Percentiles rank a stretch among this genome's conserved stretches.
Evolutionary conservation across 495 filamentous ascomycete genomes (phyloP).

Genomic region (Staphylotrichum tortipilum): DNA sequence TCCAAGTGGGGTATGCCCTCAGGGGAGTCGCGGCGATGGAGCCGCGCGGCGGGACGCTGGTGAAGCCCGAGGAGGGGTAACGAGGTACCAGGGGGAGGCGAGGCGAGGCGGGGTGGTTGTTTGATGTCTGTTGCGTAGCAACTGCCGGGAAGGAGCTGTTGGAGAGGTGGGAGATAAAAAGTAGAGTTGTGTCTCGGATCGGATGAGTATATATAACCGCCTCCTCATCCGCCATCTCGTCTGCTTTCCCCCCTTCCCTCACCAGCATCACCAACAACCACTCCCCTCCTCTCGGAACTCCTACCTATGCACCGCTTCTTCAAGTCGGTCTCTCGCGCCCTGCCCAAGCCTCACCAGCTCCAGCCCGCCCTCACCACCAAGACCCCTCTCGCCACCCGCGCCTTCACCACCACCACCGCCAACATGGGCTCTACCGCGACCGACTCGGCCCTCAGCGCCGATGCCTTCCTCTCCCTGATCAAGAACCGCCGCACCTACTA

Average conservation of each 20-base stretch:
- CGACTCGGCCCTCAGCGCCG: constrained; percentile 17
- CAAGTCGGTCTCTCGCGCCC: not conserved
- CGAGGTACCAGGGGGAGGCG: too few species aligned
- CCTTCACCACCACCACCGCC: constrained; percentile 12
- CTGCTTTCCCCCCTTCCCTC: not conserved
- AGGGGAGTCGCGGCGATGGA: not conserved
- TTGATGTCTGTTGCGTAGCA: not conserved
- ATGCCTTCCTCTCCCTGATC: constrained; percentile 44
- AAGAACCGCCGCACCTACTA: constrained; percentile 53
- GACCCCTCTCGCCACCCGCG: constrained; percentile 7
- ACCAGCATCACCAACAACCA: not conserved
- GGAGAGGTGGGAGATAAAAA: not conserved
- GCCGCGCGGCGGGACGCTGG: constrained; percentile 3
- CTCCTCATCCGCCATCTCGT: not conserved
- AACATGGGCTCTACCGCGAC: constrained; percentile 7
- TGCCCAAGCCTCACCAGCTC: not conserved
- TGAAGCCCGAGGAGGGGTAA: too few species aligned
- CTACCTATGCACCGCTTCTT: not conserved
- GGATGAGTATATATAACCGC: not conserved
- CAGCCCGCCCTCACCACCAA: not conserved
- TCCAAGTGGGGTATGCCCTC: not conserved
- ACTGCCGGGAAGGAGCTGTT: not conserved
- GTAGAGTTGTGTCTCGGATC: not conserved
- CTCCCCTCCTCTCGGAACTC: not conserved
- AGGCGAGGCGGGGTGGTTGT: too few species aligned